Evolutionary conservation across 345 rosid species (phyloP).

Genomic region (Rhizophora apiculata): DNA sequence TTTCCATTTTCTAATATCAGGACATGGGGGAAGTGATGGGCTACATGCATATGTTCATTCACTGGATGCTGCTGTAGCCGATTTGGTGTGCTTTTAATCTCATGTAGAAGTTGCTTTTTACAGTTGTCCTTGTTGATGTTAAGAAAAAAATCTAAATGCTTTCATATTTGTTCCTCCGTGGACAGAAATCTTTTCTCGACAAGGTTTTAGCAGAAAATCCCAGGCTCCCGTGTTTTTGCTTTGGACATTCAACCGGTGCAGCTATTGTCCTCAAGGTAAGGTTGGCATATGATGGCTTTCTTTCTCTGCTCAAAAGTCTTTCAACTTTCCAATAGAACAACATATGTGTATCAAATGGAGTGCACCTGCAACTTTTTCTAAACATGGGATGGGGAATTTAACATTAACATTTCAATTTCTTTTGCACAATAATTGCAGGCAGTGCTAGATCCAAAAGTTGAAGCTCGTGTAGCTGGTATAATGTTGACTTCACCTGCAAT

Average conservation of each 20-base stretch:
- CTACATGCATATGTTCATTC: constrained; percentile 29
- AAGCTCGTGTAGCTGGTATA: constrained; percentile 19
- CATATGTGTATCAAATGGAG: not conserved
- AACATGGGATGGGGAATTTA: not conserved
- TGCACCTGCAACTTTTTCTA: not conserved
- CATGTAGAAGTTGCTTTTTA: not conserved
- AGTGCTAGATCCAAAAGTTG: constrained; percentile 27
- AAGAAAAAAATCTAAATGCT: not conserved
- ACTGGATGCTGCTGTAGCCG: constrained; percentile 28
- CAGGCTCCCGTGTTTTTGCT: constrained; percentile 32
- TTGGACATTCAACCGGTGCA: constrained; percentile 33
- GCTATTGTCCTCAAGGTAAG: constrained; percentile 34
- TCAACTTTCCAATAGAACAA: not conserved
- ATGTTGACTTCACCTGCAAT: constrained; percentile 31
- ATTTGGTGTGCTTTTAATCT: constrained; percentile 20
- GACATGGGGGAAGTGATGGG: constrained; percentile 38
- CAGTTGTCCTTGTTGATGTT: not conserved
- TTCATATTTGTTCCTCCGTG: not conserved
- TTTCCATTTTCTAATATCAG: constrained; percentile 5
- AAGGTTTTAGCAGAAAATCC: constrained; percentile 29
- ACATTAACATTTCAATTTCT: not conserved
- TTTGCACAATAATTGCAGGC: constrained; percentile 18
- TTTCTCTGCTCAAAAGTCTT: not conserved
- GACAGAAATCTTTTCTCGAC: constrained; percentile 26
- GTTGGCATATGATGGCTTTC: not conserved